A percentile compares a stretch with the other conserved stretches of the same genome.
Evolutionary conservation across 129 eudicot species (phyloP).

Genomic region (Daucus carota): DNA sequence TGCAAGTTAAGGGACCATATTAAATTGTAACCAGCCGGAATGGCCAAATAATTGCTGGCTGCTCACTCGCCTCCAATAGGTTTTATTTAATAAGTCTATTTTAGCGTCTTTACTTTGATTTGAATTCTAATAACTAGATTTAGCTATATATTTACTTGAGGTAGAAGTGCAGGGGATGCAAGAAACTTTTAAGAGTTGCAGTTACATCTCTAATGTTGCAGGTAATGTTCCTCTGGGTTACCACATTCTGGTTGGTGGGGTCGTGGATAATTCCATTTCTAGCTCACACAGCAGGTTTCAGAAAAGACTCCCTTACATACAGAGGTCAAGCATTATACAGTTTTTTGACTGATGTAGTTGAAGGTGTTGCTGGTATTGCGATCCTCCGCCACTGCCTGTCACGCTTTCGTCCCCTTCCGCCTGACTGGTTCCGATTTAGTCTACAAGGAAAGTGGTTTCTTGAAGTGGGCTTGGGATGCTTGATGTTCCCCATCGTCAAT

Average conservation of each 20-base stretch:
- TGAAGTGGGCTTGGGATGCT: slow-evolving; percentile 53
- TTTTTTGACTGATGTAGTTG: slow-evolving; percentile 55
- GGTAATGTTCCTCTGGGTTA: slow-evolving; percentile 62
- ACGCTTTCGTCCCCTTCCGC: slow-evolving; percentile 51
- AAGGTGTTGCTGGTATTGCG: slow-evolving; percentile 58
- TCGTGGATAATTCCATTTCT: slow-evolving; percentile 63
- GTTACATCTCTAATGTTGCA: slow-evolving; percentile 21
- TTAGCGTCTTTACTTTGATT: not conserved
- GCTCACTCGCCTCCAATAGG: not conserved
- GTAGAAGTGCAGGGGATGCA: not conserved
- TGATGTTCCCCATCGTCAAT: slow-evolving; percentile 65
- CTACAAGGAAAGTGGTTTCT: slow-evolving; percentile 46
- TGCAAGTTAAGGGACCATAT: not conserved
- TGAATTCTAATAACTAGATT: not conserved
- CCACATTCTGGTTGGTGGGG: slow-evolving; percentile 63
- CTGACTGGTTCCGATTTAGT: slow-evolving; percentile 50
- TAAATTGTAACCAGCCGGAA: not conserved
- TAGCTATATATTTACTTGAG: not conserved
- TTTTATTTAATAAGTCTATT: not conserved
- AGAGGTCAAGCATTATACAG: slow-evolving; percentile 64
- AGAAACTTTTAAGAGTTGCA: slow-evolving; percentile 5
- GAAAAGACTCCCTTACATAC: slow-evolving; percentile 47
- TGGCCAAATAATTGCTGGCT: not conserved
- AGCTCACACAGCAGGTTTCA: slow-evolving; percentile 50
- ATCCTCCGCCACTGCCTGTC: slow-evolving; percentile 52